These are phyloP conservation scores for Begonia masoniana DNA, from an alignment of 306 rosid species.

Conservation along the genomic window DNA sequence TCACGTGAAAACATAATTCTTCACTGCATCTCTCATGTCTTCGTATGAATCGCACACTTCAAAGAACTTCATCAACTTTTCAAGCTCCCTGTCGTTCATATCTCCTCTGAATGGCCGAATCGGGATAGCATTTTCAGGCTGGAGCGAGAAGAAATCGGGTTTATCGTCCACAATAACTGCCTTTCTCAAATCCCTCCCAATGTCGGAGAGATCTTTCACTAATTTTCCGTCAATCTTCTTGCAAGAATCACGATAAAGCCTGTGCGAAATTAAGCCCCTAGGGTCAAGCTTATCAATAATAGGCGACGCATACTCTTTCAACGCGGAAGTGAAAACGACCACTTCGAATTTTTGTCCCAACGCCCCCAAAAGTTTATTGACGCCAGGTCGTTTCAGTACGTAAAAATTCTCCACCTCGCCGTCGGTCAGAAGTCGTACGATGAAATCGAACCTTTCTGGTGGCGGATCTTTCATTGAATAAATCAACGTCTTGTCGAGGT, in stretches of 20 bases:
- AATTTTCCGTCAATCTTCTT: conserved; percentile 44
- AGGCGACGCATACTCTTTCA: conserved; percentile 65
- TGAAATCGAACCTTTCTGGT: conserved; percentile 52
- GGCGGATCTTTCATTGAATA: conserved; percentile 46
- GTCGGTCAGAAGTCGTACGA: conserved; percentile 57
- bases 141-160: conserved; percentile 50
- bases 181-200: conserved; percentile 53
- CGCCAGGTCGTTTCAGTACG: conserved; percentile 78
- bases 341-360: conserved; percentile 52
- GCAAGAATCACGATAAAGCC: conserved; percentile 74
- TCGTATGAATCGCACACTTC: conserved; percentile 32
- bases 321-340: conserved; percentile 77
- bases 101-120: conserved; percentile 53
- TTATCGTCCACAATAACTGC: conserved; percentile 80
- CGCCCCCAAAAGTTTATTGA: conserved; percentile 41
- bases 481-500: conserved; percentile 71
- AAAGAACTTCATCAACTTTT: conserved; percentile 39
- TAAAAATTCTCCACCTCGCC: conserved; percentile 49
- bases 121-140: conserved; percentile 68
- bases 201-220: conserved; percentile 54
- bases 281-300: conserved; percentile 63
- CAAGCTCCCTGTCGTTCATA: conserved; percentile 43
- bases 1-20: conserved; percentile 10
- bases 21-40: conserved; percentile 74
- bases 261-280: conserved; percentile 42